These are phyloP conservation scores for Metschnikowia reukaufii DNA, from an alignment of 805 yeast species.

Conservation along the genomic window DNA sequence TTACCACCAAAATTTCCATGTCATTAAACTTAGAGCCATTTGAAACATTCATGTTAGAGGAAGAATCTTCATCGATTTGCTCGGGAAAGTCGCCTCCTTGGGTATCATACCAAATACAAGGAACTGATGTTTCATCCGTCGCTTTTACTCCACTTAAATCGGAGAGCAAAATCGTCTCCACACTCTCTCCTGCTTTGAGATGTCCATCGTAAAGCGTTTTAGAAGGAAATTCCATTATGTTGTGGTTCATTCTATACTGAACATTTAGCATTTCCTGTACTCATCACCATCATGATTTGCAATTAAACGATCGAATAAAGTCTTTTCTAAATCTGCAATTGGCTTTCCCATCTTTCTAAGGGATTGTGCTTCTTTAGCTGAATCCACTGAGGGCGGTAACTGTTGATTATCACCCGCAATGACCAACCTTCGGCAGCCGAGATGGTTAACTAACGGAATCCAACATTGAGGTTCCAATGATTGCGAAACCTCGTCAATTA, in stretches of 20 bases:
- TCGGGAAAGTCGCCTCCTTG: constrained; percentile 87
- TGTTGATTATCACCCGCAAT: constrained; percentile 94
- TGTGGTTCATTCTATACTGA: constrained; percentile 85
- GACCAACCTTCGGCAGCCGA: constrained; percentile 55
- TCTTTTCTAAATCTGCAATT: constrained; percentile 54
- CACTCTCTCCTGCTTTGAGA: constrained; percentile 62
- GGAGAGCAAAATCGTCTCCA: constrained; percentile 47
- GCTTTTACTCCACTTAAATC: constrained; percentile 49
- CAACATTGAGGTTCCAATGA: constrained; percentile 94
- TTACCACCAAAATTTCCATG: constrained; percentile 66
- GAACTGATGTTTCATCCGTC: constrained; percentile 55
- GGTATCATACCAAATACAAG: constrained; percentile 84
- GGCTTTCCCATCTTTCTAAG: constrained; percentile 21
- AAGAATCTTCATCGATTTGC: constrained; percentile 35
- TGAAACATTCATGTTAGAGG: constrained; percentile 4
- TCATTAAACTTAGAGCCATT: constrained; percentile 70
- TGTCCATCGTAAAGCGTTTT: constrained; percentile 59
- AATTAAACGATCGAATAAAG: constrained; percentile 80
- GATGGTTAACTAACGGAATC: constrained; percentile 80
- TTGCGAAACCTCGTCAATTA: constrained; percentile 95
- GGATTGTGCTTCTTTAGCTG: constrained; percentile 29
- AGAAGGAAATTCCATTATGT: constrained; percentile 77
- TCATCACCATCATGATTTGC: constrained; percentile 38
- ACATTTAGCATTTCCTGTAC: constrained; percentile 62
- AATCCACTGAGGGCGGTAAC: constrained; percentile 85